Percentiles rank a stretch among this genome's conserved stretches.
Evolutionary conservation across 495 filamentous ascomycete genomes (phyloP).

Genomic region (Pyrenopolyporus hunteri): DNA sequence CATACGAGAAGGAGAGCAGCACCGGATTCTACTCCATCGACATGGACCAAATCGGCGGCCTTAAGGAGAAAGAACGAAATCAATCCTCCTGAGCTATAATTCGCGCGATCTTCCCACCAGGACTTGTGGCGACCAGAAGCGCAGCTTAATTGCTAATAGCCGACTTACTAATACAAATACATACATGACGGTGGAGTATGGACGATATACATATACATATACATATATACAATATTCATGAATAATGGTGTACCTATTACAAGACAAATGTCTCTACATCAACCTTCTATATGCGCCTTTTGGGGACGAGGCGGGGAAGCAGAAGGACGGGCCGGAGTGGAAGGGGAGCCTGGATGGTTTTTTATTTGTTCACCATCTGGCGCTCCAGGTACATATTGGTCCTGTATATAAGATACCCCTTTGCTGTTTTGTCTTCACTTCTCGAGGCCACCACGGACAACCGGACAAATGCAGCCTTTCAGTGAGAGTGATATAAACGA

Average conservation of each 20-base stretch:
- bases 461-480: slow-evolving; percentile 16
- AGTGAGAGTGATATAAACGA: slow-evolving; percentile 16
- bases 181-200: slow-evolving; percentile 28
- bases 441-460: slow-evolving; percentile 12
- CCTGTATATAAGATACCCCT: slow-evolving; percentile 42
- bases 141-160: slow-evolving; percentile 11
- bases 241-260: slow-evolving; percentile 40
- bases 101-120: slow-evolving; percentile 2
- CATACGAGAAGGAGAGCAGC: slow-evolving; percentile 78
- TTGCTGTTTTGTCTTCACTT: slow-evolving; percentile 28
- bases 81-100: slow-evolving; percentile 43
- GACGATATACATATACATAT: slow-evolving; percentile 36
- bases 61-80: slow-evolving; percentile 79
- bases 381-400: slow-evolving; percentile 37
- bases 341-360: slow-evolving; percentile 23
- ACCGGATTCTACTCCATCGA: slow-evolving; percentile 90
- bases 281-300: slow-evolving; percentile 23
- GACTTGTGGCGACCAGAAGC: slow-evolving; percentile 10
- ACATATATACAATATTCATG: too few relatives aligned
- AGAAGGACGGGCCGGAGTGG: slow-evolving; percentile 37
- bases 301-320: slow-evolving; percentile 30
- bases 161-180: slow-evolving; percentile 21
- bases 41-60: slow-evolving; percentile 89
- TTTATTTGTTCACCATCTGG: slow-evolving; percentile 5
- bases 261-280: slow-evolving; percentile 34